A percentile compares a stretch with the other conserved stretches of the same genome.
Conservation (phyloP, 306 rosid species). For the Gillenia trifoliata region DNA sequence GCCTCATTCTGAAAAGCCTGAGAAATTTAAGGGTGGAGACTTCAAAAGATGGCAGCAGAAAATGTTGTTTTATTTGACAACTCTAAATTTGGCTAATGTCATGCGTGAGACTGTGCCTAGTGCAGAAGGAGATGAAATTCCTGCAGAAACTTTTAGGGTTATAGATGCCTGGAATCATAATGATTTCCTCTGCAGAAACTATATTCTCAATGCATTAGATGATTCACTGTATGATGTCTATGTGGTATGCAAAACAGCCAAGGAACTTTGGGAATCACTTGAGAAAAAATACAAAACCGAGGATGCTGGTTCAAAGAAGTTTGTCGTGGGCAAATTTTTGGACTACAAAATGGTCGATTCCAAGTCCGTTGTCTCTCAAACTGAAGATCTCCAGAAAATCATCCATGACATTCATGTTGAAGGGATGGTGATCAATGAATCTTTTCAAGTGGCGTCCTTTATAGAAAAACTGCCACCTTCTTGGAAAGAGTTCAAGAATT, state of each 20-base stretch:
- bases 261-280: no score
- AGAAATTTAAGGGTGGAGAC: no score
- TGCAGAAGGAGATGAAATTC: neutral
- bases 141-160: neutral
- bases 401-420: neutral
- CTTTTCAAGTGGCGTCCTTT: neutral
- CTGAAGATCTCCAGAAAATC: neutral
- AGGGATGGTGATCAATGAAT: neutral
- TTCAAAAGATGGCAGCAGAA: no score
- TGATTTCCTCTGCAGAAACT: no score
- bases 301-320: no score
- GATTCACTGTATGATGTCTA: neutral
- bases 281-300: no score
- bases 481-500: neutral
- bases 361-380: neutral
- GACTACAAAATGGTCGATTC: neutral
- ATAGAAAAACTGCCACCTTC: neutral
- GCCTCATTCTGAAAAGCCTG: no score
- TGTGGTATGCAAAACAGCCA: neutral
- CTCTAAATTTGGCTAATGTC: neutral
- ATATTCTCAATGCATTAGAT: no score
- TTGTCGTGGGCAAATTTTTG: neutral
- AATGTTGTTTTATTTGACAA: no score
- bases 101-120: no score
- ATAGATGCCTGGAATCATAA: neutral